Conservation (phyloP, 2,329 filamentous ascomycete species). For the Colletotrichum sp. region DNA sequence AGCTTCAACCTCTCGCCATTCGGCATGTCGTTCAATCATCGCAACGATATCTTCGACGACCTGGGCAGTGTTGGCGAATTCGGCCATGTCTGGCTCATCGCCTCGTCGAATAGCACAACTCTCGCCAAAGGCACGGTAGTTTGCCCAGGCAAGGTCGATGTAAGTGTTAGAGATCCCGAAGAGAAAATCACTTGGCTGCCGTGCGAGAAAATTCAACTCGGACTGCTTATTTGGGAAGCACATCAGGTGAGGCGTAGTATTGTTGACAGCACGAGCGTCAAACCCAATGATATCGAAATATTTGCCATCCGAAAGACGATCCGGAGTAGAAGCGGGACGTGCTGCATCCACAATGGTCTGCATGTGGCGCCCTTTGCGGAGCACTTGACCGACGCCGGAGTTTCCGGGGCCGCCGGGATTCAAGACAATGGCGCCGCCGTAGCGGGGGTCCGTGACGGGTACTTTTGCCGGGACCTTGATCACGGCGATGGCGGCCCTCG, state of each 20-base stretch:
- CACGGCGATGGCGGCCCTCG: slow-evolving; percentile 8
- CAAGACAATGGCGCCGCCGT: slow-evolving; percentile 18
- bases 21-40: slow-evolving; percentile 46
- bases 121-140: slow-evolving; percentile 22
- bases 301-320: neutral
- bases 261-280: slow-evolving; percentile 46
- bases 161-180: slow-evolving; percentile 20
- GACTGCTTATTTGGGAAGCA: slow-evolving; percentile 36
- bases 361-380: slow-evolving; percentile 11
- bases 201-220: neutral
- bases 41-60: slow-evolving; percentile 54
- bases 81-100: slow-evolving; percentile 25
- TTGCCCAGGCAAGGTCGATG: slow-evolving; percentile 26
- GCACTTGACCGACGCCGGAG: slow-evolving; percentile 17
- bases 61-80: slow-evolving; percentile 48
- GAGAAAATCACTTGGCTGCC: neutral
- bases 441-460: slow-evolving; percentile 17
- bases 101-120: slow-evolving; percentile 21
- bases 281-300: slow-evolving; percentile 47
- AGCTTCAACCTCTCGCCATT: slow-evolving; percentile 33
- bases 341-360: slow-evolving; percentile 9
- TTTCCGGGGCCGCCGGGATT: slow-evolving; percentile 22
- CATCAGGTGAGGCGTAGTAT: slow-evolving; percentile 40
- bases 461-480: slow-evolving; percentile 21
- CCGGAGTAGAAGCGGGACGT: neutral